phyloP scores from a whole-genome alignment of 179 eudicot species.

The Beta corolliflora region DNA sequence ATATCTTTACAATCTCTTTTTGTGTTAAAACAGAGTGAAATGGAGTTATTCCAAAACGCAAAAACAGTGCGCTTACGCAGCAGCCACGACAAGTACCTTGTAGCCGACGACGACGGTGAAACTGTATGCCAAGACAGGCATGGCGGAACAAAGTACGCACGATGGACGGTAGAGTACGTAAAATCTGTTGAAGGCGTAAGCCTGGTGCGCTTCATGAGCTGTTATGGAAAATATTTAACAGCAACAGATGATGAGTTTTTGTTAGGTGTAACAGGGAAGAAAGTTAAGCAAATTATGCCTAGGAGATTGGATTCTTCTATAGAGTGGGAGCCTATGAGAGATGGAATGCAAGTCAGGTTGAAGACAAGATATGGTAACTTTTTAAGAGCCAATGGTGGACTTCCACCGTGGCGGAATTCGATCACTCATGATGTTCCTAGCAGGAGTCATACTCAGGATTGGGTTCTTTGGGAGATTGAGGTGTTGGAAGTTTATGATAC shows the following conservation, averaged over 20 bases:
- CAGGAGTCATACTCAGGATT: conserved; percentile 44
- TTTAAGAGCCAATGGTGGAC: conserved; percentile 48
- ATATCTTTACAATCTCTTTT: neutral
- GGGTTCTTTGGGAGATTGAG: conserved; percentile 55
- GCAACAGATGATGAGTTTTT: conserved; percentile 76
- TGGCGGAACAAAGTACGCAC: conserved; percentile 37
- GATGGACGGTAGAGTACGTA: conserved; percentile 54
- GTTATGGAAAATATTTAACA: conserved; percentile 66
- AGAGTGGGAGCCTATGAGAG: conserved; percentile 46
- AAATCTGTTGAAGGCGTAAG: conserved; percentile 30
- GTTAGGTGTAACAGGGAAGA: conserved; percentile 73
- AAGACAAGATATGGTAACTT: conserved; percentile 47
- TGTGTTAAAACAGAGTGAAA: conserved; percentile 2
- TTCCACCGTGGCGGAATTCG: conserved; percentile 52
- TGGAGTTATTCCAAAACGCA: conserved; percentile 63
- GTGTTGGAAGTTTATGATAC: conserved; percentile 39
- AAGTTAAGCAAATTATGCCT: conserved; percentile 68
- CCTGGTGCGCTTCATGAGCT: conserved; percentile 66
- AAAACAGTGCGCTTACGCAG: conserved; percentile 53
- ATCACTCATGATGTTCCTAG: conserved; percentile 49
- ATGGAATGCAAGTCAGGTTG: conserved; percentile 33
- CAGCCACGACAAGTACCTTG: conserved; percentile 57
- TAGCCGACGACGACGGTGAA: conserved; percentile 56
- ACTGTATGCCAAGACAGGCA: conserved; percentile 49
- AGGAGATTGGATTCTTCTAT: conserved; percentile 59